These are phyloP conservation scores for Ceratocystis eucalypticola DNA, from an alignment of 2,329 filamentous ascomycete species.

Conservation along the genomic window DNA sequence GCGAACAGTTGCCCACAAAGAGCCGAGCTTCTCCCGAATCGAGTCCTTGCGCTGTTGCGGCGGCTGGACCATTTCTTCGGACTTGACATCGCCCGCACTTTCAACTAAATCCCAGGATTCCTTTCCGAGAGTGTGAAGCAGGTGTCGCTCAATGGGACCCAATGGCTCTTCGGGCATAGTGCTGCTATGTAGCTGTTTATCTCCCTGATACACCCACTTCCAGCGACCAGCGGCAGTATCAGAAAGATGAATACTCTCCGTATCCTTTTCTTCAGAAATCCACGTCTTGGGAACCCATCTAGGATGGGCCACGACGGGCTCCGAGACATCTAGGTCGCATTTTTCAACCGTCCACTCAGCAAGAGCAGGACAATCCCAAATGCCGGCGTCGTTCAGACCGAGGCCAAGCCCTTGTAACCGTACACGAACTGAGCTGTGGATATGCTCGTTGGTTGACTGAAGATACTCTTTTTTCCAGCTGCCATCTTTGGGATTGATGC, in stretches of 20 bases:
- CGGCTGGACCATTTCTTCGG: slow-evolving; percentile 12
- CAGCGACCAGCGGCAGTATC: slow-evolving; percentile 29
- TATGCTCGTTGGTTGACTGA: slow-evolving; percentile 40
- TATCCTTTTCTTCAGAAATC: slow-evolving; percentile 20
- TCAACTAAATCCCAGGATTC: slow-evolving; percentile 24
- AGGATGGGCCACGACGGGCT: not conserved
- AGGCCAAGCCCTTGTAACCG: slow-evolving; percentile 38
- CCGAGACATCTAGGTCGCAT: not conserved
- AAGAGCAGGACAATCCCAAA: slow-evolving; percentile 37
- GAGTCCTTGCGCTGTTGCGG: slow-evolving; percentile 5
- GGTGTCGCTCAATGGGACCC: slow-evolving; percentile 38
- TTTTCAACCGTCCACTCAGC: slow-evolving; percentile 31
- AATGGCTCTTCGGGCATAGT: slow-evolving; percentile 40
- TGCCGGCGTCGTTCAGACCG: slow-evolving; percentile 34
- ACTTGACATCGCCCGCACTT: not conserved
- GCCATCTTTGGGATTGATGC: slow-evolving; percentile 31
- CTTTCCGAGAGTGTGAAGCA: slow-evolving; percentile 34
- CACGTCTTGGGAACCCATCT: slow-evolving; percentile 12
- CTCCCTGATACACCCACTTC: slow-evolving; percentile 42
- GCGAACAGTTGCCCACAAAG: not conserved
- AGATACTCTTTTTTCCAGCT: slow-evolving; percentile 30
- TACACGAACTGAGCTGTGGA: slow-evolving; percentile 42
- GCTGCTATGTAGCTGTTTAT: slow-evolving; percentile 29
- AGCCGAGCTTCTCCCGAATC: slow-evolving; percentile 7
- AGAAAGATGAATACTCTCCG: slow-evolving; percentile 18